Base-by-base conservation (phyloP, 495 filamentous ascomycete species). In the Aspergillus baeticus region DNA sequence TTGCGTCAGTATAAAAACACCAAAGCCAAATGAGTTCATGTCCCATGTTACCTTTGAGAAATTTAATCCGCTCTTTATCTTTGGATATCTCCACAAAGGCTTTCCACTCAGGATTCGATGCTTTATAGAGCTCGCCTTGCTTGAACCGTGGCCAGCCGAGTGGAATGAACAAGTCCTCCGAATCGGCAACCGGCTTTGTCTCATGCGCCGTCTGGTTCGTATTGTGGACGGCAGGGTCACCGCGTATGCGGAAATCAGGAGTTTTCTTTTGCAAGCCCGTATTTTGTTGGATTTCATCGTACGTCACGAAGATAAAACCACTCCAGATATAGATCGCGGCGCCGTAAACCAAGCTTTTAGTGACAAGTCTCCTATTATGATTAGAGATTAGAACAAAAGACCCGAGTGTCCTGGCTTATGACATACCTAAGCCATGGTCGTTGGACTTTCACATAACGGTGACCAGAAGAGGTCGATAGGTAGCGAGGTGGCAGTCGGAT, bases 101-200 rank as follows among this genome's bases (percentile, higher is more conserved):
- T 60, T 81, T 74, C 87, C 86, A 91, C 66, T 92, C 89, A 3
- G 88, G 87, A 64, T 89, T 85, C 3, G 71, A 77, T 21, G 77
- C 73, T 20, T 77, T 73, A 67, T 91, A 92, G 13, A 69, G 82
- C 39, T 66, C 70, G 26, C 67, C 70, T 64, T 71, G 75, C 64
- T 59, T 75, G 72, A 71, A 73, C 46, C 60, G 82, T 63, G 73
- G 68, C 65, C 76, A 79, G n/a, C 77, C 73, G 23, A 91, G 67
- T 1, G 88, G 86, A 38, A 92, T 81, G 61, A 92, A 91, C 2
- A 84, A 55, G 11, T 62, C 58, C 34, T 71, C 67, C 41, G 78
- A 62, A 59, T 17, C 23, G 45, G 7, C 5, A n/a, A 13, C 21
- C 13, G 2, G 26, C 44, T 10, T 37, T 33, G 1, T 8, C n/a